Base-by-base conservation (phyloP, 805 yeast genomes). In the Saccharomycodes ludwigii region DNA sequence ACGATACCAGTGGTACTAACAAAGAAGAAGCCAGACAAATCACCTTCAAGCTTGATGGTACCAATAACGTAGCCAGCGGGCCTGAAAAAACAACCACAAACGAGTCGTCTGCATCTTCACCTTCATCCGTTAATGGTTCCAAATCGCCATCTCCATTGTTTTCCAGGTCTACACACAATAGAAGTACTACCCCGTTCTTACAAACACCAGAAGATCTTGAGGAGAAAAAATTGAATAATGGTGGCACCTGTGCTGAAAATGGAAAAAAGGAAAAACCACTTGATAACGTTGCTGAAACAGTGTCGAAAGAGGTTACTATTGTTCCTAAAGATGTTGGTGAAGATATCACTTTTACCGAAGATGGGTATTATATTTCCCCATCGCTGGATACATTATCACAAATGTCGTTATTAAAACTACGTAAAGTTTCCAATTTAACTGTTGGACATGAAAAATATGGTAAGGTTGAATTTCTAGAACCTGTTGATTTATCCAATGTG, bases 321-420 rank as follows among this genome's bases (percentile, higher is more conserved):
- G 27, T n/a, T n/a, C n/a, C n/a, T n/a, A n/a, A 21, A 12, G 45
- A 47, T 19, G 40, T 41, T 5, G 48, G 50, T 2, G 67, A 61
- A 28, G 64, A 64, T 27, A 58, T 61, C 27, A 60, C 68, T 26
- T 63, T 64, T 18, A 71, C 77, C 31, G 75, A 73, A 10, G 71
- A 79, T 30, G 95, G 86, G 5, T 91, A 86, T 57, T 91, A 91
- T 82, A 77, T 76, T 33, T 71, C 81, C 5, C 98, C 98, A 12
- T 63, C 84, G 3, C 47, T 77, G 23, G 68, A 73, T 4, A 74
- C 74, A 30, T 59, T 91, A 32, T 65, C 68, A 34, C 55, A 63
- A 12, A 63, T 71, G 66, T 53, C 83, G 0, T 61, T 81, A 23
- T 56, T 72, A 7, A 77, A 83, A 38, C 65, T 84, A 30, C 72